Percentiles rank a stretch among this genome's conserved stretches.
These are phyloP conservation scores for Didymella arachidicola DNA, from an alignment of 2,329 filamentous ascomycete species.

Conservation along the genomic window DNA sequence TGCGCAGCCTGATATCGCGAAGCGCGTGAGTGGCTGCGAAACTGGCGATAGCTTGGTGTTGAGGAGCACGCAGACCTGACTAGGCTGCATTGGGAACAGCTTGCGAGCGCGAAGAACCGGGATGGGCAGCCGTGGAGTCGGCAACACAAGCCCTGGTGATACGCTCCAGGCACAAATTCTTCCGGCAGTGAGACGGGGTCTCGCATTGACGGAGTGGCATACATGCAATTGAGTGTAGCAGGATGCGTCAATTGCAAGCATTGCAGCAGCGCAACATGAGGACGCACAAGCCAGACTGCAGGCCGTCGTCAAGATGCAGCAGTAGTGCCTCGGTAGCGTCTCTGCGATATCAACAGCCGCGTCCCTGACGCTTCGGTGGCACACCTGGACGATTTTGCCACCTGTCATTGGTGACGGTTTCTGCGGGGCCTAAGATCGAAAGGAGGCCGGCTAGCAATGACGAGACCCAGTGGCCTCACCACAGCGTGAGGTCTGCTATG, in stretches of 20 bases:
- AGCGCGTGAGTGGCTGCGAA: constrained; percentile 25
- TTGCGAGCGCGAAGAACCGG: constrained; percentile 25
- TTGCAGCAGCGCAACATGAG: background rate
- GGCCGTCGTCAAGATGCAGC: constrained; percentile 7
- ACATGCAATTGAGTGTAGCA: background rate
- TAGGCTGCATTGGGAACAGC: constrained; percentile 16
- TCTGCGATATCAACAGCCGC: constrained; percentile 11
- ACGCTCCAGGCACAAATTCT: constrained; percentile 11
- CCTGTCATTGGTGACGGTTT: constrained; percentile 16
- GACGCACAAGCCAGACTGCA: constrained; percentile 11
- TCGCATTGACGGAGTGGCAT: background rate
- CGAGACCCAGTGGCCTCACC: constrained; percentile 35
- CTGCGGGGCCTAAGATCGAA: constrained; percentile 25
- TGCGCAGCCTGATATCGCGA: constrained; percentile 17
- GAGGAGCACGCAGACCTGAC: constrained; percentile 17
- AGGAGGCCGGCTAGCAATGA: constrained; percentile 29
- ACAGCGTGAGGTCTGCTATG: constrained; percentile 35
- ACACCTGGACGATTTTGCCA: constrained; percentile 17
- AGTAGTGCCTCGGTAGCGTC: constrained; percentile 6
- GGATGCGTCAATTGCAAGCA: background rate
- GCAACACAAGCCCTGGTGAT: constrained; percentile 15
- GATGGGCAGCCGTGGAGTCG: constrained; percentile 17
- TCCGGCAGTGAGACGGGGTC: constrained; percentile 8
- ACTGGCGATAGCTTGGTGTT: constrained; percentile 32
- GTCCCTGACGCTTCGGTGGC: constrained; percentile 7